Evolutionary conservation across 768 basidiomycete species (phyloP).

Genomic region (Amyloporia xantha): DNA sequence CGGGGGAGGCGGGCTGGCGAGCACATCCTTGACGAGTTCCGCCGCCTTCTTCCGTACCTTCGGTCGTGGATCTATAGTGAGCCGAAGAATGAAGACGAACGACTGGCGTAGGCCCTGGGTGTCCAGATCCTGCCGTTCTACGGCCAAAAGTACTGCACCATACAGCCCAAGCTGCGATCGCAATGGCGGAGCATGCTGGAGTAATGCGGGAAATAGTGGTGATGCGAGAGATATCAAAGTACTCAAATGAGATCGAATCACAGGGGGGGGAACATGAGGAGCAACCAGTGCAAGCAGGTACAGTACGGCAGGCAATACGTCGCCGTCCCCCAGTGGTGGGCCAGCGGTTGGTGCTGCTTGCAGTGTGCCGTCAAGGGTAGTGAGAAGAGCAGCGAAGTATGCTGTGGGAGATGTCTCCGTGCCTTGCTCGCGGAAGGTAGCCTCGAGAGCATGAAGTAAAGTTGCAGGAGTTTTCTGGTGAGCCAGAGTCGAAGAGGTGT

Average conservation of each 20-base stretch:
- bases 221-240: constrained; percentile 68
- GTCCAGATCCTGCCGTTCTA: constrained; percentile 70
- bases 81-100: constrained; percentile 78
- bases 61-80: constrained; percentile 82
- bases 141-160: constrained; percentile 56
- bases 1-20: constrained; percentile 73
- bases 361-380: constrained; percentile 74
- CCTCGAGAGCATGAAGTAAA: constrained; percentile 79
- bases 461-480: constrained; percentile 89
- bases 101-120: constrained; percentile 63
- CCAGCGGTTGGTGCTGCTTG: constrained; percentile 42
- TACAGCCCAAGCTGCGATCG: constrained; percentile 83
- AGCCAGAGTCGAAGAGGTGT: constrained; percentile 70
- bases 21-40: constrained; percentile 74
- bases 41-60: constrained; percentile 91
- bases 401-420: constrained; percentile 74
- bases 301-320: constrained; percentile 75
- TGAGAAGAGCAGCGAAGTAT: constrained; percentile 89
- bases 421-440: constrained; percentile 63
- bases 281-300: constrained; percentile 76
- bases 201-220: constrained; percentile 68
- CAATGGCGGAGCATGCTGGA: constrained; percentile 65
- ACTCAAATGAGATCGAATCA: constrained; percentile 70
- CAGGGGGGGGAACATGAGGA: constrained; percentile 73
- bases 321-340: constrained; percentile 49